Evolutionary conservation across 768 basidiomycete species (phyloP), one percentile per base, ranked within the genome.

Genomic region (Holtermannia corniformis): DNA sequence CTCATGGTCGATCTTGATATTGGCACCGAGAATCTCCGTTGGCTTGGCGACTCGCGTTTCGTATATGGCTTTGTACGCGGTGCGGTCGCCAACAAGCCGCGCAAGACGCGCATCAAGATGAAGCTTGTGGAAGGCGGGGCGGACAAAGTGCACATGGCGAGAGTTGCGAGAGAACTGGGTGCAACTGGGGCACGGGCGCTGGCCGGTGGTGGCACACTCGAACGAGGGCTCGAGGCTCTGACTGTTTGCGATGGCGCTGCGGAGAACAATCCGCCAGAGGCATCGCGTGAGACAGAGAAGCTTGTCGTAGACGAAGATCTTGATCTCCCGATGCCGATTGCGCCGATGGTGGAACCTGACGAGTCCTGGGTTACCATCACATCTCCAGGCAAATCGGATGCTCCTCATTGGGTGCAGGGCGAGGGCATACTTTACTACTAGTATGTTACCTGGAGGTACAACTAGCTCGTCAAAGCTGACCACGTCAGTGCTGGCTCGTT

Each of bases 31-130:
- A 51, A 70, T 47, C 44, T 73, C 14, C 51, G 72, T 2, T 73
- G 72, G 72, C 64, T 73, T 64, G 72, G 72, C 13, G 69, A 72
- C 52, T 57, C 65, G 22, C 55, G 72, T 2, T 73, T 73, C 59
- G 40, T 70, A 12, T 52, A 60, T 27, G 72, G 72, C 0, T 69
- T 71, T 47, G 27, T 73, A 7, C 62, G 60, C 37, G 67, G 63
- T 1, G 50, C 65, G 43, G 53, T 27, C 37, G 56, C 28, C 3
- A 69, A 63, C 42, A 59, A 62, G 43, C 56, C 56, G 41, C 56
- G 61, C 44, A 59, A 61, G 48, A 59, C 59, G 43, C 55, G 60
- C 19, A 44, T 73, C 4, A 55, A 51, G 40, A 44, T 72, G 49
- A 70, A 69, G 44, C 65, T 71, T 19, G 58, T 65, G 11, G 57